A percentile compares a stretch with the other conserved stretches of the same genome.
phyloP scores from a whole-genome alignment of 139 green algal species.

The Chlorella sp. region DNA sequence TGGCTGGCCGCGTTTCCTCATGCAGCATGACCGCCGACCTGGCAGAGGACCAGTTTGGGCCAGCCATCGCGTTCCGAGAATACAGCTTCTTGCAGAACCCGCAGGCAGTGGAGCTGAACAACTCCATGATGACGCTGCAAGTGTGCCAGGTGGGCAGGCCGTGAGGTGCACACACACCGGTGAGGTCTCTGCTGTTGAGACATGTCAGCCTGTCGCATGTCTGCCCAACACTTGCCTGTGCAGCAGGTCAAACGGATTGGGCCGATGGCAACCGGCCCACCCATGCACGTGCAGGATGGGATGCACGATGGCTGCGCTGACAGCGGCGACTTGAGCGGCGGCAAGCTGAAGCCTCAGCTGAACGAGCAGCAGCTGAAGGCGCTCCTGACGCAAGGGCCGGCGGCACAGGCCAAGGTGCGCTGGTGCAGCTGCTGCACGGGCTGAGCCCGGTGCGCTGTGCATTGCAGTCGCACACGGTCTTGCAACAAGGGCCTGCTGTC shows the following conservation, averaged over 20 bases:
- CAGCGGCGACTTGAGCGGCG: neutral
- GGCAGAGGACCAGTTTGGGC: neutral
- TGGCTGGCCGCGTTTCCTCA: neutral
- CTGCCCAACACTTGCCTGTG: too few species aligned
- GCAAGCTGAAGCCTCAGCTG: neutral
- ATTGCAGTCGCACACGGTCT: too few species aligned
- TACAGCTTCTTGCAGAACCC: constrained; percentile 22
- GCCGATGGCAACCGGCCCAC: too few species aligned
- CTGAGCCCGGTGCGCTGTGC: too few species aligned
- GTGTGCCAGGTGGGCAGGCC: constrained; percentile 1
- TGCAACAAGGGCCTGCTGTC: too few species aligned
- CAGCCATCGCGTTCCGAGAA: constrained; percentile 1
- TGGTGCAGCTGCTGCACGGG: neutral
- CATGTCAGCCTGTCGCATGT: too few species aligned
- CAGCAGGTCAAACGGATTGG: too few species aligned
- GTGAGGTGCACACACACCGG: neutral
- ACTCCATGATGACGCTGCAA: neutral
- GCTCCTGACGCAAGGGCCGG: neutral
- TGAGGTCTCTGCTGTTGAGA: too few species aligned
- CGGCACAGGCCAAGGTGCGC: constrained; percentile 10
- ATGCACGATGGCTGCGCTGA: neutral
- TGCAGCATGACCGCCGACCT: neutral
- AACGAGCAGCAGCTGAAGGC: constrained; percentile 10
- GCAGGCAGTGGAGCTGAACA: constrained; percentile 3
- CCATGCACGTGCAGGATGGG: neutral